phyloP scores from a whole-genome alignment of 2,329 filamentous ascomycete genomes.

The Venturia aucupariae region DNA sequence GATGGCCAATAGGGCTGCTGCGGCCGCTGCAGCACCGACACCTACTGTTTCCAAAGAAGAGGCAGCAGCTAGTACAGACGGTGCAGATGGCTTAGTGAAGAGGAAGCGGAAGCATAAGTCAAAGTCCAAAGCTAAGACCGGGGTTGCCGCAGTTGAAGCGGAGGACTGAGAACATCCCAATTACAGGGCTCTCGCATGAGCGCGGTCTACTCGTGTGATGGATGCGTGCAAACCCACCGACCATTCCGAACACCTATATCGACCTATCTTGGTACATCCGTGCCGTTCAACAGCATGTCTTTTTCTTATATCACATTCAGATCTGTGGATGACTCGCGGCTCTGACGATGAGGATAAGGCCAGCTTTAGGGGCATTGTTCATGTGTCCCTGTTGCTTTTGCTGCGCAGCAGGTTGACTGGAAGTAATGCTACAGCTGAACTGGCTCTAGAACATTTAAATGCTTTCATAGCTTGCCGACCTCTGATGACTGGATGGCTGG shows the following conservation, averaged over 20 bases:
- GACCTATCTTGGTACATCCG: not conserved
- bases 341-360: not conserved
- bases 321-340: not conserved
- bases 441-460: not conserved
- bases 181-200: not conserved
- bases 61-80: not conserved
- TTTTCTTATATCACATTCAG: not conserved
- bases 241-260: not conserved
- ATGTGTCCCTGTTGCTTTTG: no score
- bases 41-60: not conserved
- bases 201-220: not conserved
- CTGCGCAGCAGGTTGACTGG: not conserved
- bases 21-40: not conserved
- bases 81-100: slow-evolving; percentile 10
- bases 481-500: not conserved
- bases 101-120: slow-evolving; percentile 29
- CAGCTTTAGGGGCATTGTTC: no score
- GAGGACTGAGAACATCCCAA: not conserved
- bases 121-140: slow-evolving; percentile 26
- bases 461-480: not conserved
- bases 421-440: not conserved
- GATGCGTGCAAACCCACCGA: not conserved
- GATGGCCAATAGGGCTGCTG: slow-evolving; percentile 19
- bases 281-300: no score
- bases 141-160: not conserved